phyloP scores from a whole-genome alignment of 805 yeast genomes.

The Saccharomycopsis sp. region DNA sequence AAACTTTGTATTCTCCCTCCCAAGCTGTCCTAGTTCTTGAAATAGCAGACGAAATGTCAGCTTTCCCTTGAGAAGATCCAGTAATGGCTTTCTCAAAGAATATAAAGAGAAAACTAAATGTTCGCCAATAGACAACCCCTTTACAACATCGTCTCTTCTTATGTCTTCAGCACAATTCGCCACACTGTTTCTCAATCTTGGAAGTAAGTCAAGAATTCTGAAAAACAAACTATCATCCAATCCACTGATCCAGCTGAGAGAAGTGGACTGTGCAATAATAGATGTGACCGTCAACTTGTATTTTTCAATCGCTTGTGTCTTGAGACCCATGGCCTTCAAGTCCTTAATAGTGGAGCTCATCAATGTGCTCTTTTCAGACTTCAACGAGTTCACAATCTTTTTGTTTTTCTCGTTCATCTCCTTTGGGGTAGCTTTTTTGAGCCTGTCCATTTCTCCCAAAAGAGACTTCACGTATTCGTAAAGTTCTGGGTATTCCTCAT shows the following conservation, averaged over 20 bases:
- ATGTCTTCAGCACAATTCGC: conserved; percentile 59
- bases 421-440: conserved; percentile 72
- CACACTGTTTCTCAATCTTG: conserved; percentile 63
- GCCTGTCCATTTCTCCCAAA: conserved; percentile 40
- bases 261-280: conserved; percentile 46
- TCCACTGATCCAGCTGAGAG: conserved; percentile 36
- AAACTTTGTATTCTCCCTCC: conserved; percentile 7
- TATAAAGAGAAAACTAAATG: conserved; percentile 54
- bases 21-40: conserved; percentile 16
- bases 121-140: conserved; percentile 70
- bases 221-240: conserved; percentile 53
- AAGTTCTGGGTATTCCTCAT: conserved; percentile 13
- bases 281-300: conserved; percentile 39
- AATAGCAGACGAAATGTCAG: conserved; percentile 13
- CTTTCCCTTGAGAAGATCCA: too few relatives aligned
- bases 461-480: conserved; percentile 23
- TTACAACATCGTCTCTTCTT: conserved; percentile 63
- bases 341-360: conserved; percentile 72
- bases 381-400: conserved; percentile 58
- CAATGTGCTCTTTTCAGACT: conserved; percentile 70
- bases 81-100: conserved; percentile 43
- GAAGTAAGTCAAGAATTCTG: conserved; percentile 68
- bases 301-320: conserved; percentile 49
- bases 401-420: conserved; percentile 64
- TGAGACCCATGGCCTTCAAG: conserved; percentile 68